Conservation (phyloP, 805 yeast genomes). For the Spathaspora passalidarum region DNA sequence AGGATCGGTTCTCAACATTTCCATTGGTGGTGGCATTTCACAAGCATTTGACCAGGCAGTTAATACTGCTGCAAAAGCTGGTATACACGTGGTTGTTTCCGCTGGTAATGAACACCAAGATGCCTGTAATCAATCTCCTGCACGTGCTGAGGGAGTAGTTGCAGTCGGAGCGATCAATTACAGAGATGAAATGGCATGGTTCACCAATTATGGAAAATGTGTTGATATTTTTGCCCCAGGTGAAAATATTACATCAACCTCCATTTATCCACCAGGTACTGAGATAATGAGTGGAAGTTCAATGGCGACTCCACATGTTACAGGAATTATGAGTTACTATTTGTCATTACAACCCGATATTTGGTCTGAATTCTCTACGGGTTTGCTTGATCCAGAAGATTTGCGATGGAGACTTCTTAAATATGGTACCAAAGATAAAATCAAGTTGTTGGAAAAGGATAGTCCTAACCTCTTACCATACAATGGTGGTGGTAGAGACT, state of each 20-base stretch:
- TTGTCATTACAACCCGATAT: conserved; percentile 53
- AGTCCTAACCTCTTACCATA: conserved; percentile 59
- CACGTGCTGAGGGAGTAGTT: conserved; percentile 52
- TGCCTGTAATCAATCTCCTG: conserved; percentile 60
- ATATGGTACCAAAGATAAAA: conserved; percentile 47
- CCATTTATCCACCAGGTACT: conserved; percentile 54
- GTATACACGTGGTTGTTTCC: conserved; percentile 59
- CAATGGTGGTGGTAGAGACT: conserved; percentile 69
- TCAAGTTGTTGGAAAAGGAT: conserved; percentile 44
- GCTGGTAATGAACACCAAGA: conserved; percentile 63
- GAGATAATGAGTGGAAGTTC: conserved; percentile 59
- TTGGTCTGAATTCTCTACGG: conserved; percentile 45
- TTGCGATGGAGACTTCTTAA: conserved; percentile 51
- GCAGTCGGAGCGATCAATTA: conserved; percentile 51
- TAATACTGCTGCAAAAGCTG: conserved; percentile 55
- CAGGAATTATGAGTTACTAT: conserved; percentile 55
- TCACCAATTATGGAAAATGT: conserved; percentile 53
- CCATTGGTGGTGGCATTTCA: conserved; percentile 57
- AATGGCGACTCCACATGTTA: conserved; percentile 61
- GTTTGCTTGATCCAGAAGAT: conserved; percentile 48
- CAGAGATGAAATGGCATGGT: conserved; percentile 46
- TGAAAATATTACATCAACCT: conserved; percentile 52
- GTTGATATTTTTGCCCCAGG: conserved; percentile 58
- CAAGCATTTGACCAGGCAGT: conserved; percentile 57
- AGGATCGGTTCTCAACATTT: conserved; percentile 63